Conservation (phyloP, 352 stramenopile species). For the Globisporangium apiculatum region DNA sequence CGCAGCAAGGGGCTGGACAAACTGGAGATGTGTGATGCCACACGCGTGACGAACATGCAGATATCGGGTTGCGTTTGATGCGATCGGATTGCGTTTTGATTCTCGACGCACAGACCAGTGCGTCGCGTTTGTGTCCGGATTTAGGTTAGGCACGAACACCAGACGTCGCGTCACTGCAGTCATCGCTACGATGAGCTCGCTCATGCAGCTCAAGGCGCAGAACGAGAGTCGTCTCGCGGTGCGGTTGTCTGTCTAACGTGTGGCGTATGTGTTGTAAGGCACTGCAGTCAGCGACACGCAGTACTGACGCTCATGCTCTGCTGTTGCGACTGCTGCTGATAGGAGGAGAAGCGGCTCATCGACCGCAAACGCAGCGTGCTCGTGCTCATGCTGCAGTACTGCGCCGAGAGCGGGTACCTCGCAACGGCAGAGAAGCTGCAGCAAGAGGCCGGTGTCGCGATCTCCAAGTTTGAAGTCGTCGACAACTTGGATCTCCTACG, state of each 20-base stretch:
- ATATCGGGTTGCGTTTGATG: too few species aligned
- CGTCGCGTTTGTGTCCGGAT: not conserved
- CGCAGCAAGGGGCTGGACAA: too few species aligned
- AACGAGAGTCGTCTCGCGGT: conserved; percentile 76
- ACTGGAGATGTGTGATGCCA: too few species aligned
- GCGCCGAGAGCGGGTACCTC: conserved; percentile 80
- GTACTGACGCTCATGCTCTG: not conserved
- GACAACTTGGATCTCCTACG: conserved; percentile 90
- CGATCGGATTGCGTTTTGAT: not conserved
- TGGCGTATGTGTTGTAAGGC: not conserved
- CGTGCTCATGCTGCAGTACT: conserved; percentile 82
- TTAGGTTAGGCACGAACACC: too few species aligned
- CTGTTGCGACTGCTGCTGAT: not conserved
- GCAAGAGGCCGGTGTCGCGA: conserved; percentile 72
- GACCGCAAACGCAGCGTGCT: conserved; percentile 84
- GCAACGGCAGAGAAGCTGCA: conserved; percentile 82
- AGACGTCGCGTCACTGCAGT: too few species aligned
- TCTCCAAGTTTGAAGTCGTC: conserved; percentile 88
- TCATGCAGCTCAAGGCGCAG: conserved; percentile 78
- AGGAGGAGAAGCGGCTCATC: conserved; percentile 85
- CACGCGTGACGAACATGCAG: too few species aligned
- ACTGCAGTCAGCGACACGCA: too few species aligned
- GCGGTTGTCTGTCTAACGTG: conserved; percentile 1
- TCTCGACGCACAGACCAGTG: not conserved
- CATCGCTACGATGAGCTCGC: conserved; percentile 50